Evolutionary conservation across 2,329 filamentous ascomycete genomes (phyloP), one percentile per base, ranked within the genome.

Genomic region (Aureobasidium sp.): DNA sequence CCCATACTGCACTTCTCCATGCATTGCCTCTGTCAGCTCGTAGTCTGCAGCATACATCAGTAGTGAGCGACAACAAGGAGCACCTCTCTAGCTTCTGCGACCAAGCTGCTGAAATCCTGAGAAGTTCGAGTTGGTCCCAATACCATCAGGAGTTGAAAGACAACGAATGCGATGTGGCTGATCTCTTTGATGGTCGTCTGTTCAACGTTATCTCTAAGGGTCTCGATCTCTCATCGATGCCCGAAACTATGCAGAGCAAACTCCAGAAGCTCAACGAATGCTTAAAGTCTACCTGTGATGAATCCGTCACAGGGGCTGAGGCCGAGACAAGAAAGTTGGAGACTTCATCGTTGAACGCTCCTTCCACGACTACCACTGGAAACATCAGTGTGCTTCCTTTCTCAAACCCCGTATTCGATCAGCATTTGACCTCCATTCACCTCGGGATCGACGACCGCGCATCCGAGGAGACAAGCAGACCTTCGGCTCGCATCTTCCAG

Each of bases 111-210:
- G 66, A 63, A 41, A 66, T 79, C 44, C 66, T 83, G 62, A 67
- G 68, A 22, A 75, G 72, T 22, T 63, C 65, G 53, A 68, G 62
- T 31, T 82, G 72, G 77, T 67, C 61, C 56, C 67, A 68, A 14
- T 69, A 67, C 45, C 67, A 73, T 45, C 55, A 61, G 3, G 51
- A 67, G 14, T 1, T 42, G 2, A 42, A 58, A 22, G 7, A 14
- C 11, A 64, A 63, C 34, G 34, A 65, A 15, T 79, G 77, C 66
- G 80, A 85, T 67, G 68, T 84, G 6, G 75, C 75, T 17, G 84
- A 87, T 68, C 70, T 83, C 6, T 69, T 86, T 15, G 84, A 86
- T 70, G 84, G 84, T 7, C 75, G 82, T 42, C 67, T 83, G 6
- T 76, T 79, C 63, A 65, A 71, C 22, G 67, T 68, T 22, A 48